These are phyloP conservation scores for Leccinum subgranulosum DNA, from an alignment of 768 basidiomycete species.

Conservation along the genomic window DNA sequence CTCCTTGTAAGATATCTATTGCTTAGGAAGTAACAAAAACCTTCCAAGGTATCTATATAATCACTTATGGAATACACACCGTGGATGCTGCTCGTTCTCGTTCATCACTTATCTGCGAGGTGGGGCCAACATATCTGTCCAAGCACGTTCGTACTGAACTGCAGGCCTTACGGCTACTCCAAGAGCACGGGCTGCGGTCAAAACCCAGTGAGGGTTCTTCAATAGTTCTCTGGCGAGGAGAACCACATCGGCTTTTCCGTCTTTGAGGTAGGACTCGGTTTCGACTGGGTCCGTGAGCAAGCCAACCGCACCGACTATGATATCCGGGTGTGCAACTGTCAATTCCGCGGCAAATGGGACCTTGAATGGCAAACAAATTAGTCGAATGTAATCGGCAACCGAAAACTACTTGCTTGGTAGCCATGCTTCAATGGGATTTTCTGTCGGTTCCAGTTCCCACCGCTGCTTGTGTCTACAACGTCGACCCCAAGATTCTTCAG, in stretches of 20 bases:
- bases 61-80: not conserved
- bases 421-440: constrained; percentile 52
- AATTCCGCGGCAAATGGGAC: constrained; percentile 67
- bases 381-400: not conserved
- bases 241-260: constrained; percentile 67
- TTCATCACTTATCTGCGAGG: not conserved
- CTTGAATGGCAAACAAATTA: constrained; percentile 28
- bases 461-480: constrained; percentile 69
- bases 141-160: constrained; percentile 68
- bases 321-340: constrained; percentile 55
- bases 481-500: constrained; percentile 65
- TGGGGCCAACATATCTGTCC: constrained; percentile 37
- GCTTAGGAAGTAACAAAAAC: not conserved
- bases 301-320: constrained; percentile 64
- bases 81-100: not conserved
- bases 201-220: constrained; percentile 61
- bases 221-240: constrained; percentile 66
- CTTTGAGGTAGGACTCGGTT: constrained; percentile 59
- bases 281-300: constrained; percentile 62
- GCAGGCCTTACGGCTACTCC: constrained; percentile 65
- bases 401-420: constrained; percentile 49
- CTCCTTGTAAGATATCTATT: constrained; percentile 9
- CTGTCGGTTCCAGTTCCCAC: constrained; percentile 62
- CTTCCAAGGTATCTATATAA: constrained; percentile 2
- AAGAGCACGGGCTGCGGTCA: constrained; percentile 60